Evolutionary conservation across 2,329 filamentous ascomycete species (phyloP).

Genomic region (Claviceps purpurea): DNA sequence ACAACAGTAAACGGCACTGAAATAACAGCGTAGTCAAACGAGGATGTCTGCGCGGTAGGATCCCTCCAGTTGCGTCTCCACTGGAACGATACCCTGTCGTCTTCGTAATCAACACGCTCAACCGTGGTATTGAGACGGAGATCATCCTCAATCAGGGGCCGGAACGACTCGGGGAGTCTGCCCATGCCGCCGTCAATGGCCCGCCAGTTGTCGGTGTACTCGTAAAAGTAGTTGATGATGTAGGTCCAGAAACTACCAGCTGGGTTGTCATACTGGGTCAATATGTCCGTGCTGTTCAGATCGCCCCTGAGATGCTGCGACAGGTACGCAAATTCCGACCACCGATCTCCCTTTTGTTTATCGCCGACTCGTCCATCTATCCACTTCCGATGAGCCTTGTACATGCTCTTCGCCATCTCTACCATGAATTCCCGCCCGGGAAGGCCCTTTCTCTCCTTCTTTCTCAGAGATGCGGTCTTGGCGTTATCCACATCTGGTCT

Average conservation of each 20-base stretch:
- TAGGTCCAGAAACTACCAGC: constrained; percentile 31
- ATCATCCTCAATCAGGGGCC: constrained; percentile 44
- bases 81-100: constrained; percentile 35
- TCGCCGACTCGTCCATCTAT: constrained; percentile 22
- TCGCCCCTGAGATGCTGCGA: constrained; percentile 42
- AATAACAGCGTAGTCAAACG: constrained; percentile 54
- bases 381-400: constrained; percentile 27
- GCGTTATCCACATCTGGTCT: constrained; percentile 18
- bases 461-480: constrained; percentile 20
- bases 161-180: constrained; percentile 39
- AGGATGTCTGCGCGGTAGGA: constrained; percentile 28
- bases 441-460: constrained; percentile 23
- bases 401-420: constrained; percentile 29
- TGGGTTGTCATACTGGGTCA: constrained; percentile 19
- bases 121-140: constrained; percentile 44
- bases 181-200: constrained; percentile 4
- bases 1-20: constrained; percentile 52
- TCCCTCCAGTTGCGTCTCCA: constrained; percentile 36
- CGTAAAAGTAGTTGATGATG: constrained; percentile 10
- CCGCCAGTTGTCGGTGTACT: constrained; percentile 13
- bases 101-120: constrained; percentile 37
- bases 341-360: constrained; percentile 40
- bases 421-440: constrained; percentile 21
- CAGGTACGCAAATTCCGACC: constrained; percentile 50
- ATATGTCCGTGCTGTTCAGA: constrained; percentile 38